These are phyloP conservation scores for Athelia sp. DNA, from an alignment of 1,284 basidiomycete genomes.

Conservation along the genomic window DNA sequence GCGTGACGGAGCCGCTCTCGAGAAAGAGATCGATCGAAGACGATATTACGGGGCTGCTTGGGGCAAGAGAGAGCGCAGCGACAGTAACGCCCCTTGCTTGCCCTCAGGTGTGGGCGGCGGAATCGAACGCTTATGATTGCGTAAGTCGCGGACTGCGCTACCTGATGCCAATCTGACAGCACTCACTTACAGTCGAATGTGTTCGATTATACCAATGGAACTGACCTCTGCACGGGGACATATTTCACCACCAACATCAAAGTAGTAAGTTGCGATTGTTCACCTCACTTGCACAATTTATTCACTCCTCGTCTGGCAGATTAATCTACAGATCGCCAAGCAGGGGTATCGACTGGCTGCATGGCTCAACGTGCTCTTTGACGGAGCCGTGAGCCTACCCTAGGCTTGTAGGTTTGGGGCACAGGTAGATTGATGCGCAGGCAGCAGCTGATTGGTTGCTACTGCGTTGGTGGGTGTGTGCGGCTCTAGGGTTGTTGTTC, in stretches of 20 bases:
- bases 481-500: too few relatives aligned
- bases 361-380: conserved; percentile 51
- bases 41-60: conserved; percentile 27
- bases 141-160: conserved; percentile 31
- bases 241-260: conserved; percentile 44
- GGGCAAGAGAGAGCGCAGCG: conserved; percentile 10
- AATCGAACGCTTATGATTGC: conserved; percentile 48
- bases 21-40: conserved; percentile 21
- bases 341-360: conserved; percentile 50
- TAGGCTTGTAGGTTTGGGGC: too few relatives aligned
- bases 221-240: conserved; percentile 43
- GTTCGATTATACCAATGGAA: conserved; percentile 36
- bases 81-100: conserved; percentile 38
- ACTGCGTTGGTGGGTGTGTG: too few relatives aligned
- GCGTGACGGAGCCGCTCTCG: conserved; percentile 28
- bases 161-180: too few relatives aligned
- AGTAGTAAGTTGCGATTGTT: conserved; percentile 29
- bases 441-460: too few relatives aligned
- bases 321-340: conserved; percentile 51
- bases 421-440: too few relatives aligned
- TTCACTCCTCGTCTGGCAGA: conserved; percentile 22
- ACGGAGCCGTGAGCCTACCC: conserved; percentile 10
- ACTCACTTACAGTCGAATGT: conserved; percentile 37
- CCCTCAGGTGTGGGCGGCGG: conserved; percentile 46
- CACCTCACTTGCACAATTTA: neutral